Conservation (phyloP, 106 monocot species). For the Dioscorea zingiberensis region DNA sequence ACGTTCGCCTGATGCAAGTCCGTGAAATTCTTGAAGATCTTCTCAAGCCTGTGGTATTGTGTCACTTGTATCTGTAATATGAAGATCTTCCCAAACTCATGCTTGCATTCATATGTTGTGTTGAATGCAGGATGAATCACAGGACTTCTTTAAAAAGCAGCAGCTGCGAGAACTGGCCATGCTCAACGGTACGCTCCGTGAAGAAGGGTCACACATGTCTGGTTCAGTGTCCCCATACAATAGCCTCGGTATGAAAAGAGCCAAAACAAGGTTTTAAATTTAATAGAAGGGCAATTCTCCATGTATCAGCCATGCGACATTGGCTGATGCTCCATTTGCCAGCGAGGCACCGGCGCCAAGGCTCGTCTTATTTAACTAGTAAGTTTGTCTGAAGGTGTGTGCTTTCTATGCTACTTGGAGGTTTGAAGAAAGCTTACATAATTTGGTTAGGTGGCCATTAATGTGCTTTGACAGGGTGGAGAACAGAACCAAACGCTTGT, state of each 20-base stretch:
- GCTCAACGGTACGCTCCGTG: constrained; percentile 85
- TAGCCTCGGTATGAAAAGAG: constrained; percentile 87
- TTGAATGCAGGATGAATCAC: constrained; percentile 72
- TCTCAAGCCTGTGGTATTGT: constrained; percentile 85
- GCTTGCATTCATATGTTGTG: not conserved
- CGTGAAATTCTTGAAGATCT: constrained; percentile 84
- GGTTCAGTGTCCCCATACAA: constrained; percentile 87
- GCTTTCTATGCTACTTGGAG: constrained; percentile 6
- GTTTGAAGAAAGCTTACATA: not conserved
- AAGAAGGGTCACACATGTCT: constrained; percentile 62
- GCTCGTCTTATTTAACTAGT: constrained; percentile 5
- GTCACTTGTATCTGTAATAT: not conserved
- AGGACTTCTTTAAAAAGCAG: constrained; percentile 93
- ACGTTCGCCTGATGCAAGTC: constrained; percentile 71
- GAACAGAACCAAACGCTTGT: no score
- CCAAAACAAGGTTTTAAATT: constrained; percentile 69
- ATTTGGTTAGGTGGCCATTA: not conserved
- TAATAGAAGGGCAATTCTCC: not conserved
- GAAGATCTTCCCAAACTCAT: not conserved
- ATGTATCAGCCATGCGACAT: constrained; percentile 2
- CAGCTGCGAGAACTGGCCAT: constrained; percentile 91
- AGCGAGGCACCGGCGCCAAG: constrained; percentile 8
- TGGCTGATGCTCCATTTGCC: constrained; percentile 11
- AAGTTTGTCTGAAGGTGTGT: constrained; percentile 10
- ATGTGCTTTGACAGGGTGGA: constrained; percentile 1